phyloP scores from a whole-genome alignment of 73 alveolate genomes.

The Breviolum minutum region DNA sequence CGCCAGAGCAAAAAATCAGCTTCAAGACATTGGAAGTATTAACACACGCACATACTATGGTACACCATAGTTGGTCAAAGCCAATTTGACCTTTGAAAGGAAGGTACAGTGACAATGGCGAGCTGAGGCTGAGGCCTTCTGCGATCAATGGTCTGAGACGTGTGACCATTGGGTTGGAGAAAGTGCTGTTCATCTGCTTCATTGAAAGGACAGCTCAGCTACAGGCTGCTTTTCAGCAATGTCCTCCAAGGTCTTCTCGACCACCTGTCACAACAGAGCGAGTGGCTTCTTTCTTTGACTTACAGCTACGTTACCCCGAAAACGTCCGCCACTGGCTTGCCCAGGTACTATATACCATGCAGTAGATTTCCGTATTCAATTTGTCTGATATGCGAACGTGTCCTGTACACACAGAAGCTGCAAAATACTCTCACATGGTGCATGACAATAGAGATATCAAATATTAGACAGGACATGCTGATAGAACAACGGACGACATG shows the following conservation, averaged over 20 bases:
- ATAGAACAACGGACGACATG: no score
- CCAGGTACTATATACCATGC: no score
- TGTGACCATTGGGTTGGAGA: not conserved
- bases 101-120: no score
- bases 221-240: slow-evolving; percentile 13
- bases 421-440: no score
- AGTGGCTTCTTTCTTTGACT: no score
- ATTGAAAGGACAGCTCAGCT: not conserved
- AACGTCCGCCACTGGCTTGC: no score
- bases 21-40: not conserved
- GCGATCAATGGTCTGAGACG: not conserved
- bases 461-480: no score
- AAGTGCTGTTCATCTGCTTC: not conserved
- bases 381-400: no score
- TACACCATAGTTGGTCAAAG: not conserved
- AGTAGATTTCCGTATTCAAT: no score
- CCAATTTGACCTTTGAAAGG: not conserved
- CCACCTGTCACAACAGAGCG: not conserved
- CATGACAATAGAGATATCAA: no score
- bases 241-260: slow-evolving; percentile 23
- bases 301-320: no score
- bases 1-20: not conserved
- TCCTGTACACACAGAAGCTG: no score
- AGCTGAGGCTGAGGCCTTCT: slow-evolving; percentile 4
- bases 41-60: not conserved